A percentile compares a stretch with the other conserved stretches of the same genome.
phyloP scores from a whole-genome alignment of 2,329 filamentous ascomycete genomes.

The Laburnicola sp. region DNA sequence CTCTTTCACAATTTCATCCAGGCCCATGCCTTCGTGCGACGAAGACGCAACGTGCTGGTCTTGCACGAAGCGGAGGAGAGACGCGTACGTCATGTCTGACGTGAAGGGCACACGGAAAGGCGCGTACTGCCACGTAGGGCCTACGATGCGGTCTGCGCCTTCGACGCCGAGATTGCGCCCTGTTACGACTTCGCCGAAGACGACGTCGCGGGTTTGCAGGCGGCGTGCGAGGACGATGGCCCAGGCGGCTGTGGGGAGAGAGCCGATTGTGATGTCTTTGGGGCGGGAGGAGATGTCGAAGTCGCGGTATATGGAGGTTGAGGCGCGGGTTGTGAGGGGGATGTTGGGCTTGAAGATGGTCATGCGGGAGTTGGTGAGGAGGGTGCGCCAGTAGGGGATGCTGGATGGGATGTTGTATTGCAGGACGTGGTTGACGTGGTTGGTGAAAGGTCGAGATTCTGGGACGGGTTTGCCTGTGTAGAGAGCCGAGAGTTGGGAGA shows the following conservation, averaged over 20 bases:
- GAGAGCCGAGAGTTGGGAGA: conserved; percentile 62
- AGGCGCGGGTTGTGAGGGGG: conserved; percentile 32
- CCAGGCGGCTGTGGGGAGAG: conserved; percentile 69
- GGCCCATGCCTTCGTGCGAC: conserved; percentile 42
- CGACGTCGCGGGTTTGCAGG: conserved; percentile 58
- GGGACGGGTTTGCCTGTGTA: conserved; percentile 47
- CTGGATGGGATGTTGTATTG: conserved; percentile 50
- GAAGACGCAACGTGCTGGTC: conserved; percentile 39
- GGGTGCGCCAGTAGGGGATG: conserved; percentile 63
- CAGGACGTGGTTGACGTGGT: conserved; percentile 50
- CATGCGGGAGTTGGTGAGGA: conserved; percentile 61
- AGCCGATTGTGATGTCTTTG: conserved; percentile 64
- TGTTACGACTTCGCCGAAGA: conserved; percentile 68
- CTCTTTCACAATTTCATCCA: conserved; percentile 39
- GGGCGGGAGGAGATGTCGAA: conserved; percentile 49
- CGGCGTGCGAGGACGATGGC: conserved; percentile 63
- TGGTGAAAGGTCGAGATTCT: conserved; percentile 49
- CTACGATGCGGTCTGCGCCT: conserved; percentile 60
- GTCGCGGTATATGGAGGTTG: conserved; percentile 37
- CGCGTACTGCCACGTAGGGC: conserved; percentile 69
- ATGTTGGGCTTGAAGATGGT: conserved; percentile 40
- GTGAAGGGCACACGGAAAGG: conserved; percentile 64
- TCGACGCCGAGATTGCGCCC: conserved; percentile 64
- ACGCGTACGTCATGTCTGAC: conserved; percentile 48
- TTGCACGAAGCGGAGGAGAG: conserved; percentile 43